phyloP scores from a whole-genome alignment of 1,284 basidiomycete genomes.

The Xerocomus amazonicus region DNA sequence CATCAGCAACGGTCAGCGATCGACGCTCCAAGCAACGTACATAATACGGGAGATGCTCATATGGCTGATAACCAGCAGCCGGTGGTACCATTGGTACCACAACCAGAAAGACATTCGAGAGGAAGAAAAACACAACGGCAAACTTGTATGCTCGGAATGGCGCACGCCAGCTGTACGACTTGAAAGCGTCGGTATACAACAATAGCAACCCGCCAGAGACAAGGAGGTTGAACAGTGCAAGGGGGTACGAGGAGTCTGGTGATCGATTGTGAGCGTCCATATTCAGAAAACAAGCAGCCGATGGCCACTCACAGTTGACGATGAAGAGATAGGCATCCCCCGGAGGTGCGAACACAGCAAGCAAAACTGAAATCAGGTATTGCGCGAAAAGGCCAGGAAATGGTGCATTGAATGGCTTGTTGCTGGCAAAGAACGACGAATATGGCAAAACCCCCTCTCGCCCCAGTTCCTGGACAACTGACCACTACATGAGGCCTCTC shows the following conservation, averaged over 20 bases:
- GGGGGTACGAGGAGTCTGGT: slow-evolving; percentile 52
- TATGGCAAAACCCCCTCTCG: slow-evolving; percentile 63
- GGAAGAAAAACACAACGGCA: slow-evolving; percentile 51
- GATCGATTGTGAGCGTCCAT: no score
- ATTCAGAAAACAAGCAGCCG: no score
- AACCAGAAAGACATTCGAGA: slow-evolving; percentile 61
- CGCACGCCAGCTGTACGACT: slow-evolving; percentile 53
- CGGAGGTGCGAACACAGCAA: slow-evolving; percentile 51
- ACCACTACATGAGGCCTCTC: not conserved
- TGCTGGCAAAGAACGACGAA: slow-evolving; percentile 59
- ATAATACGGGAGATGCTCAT: slow-evolving; percentile 61
- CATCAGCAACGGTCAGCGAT: not conserved
- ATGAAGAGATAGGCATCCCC: slow-evolving; percentile 69
- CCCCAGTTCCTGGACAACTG: slow-evolving; percentile 69
- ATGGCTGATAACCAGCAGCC: slow-evolving; percentile 44
- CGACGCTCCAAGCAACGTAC: slow-evolving; percentile 36
- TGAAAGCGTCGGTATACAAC: slow-evolving; percentile 47
- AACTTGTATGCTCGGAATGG: slow-evolving; percentile 54
- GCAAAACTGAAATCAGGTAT: slow-evolving; percentile 47
- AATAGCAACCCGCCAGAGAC: slow-evolving; percentile 59
- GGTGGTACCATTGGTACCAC: slow-evolving; percentile 61
- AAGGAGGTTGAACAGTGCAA: slow-evolving; percentile 53
- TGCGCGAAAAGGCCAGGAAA: slow-evolving; percentile 55
- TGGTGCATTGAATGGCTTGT: slow-evolving; percentile 60
- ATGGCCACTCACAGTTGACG: slow-evolving; percentile 48